phyloP scores from a whole-genome alignment of 78 protist genomes.

The Monosiga brevicollis region DNA sequence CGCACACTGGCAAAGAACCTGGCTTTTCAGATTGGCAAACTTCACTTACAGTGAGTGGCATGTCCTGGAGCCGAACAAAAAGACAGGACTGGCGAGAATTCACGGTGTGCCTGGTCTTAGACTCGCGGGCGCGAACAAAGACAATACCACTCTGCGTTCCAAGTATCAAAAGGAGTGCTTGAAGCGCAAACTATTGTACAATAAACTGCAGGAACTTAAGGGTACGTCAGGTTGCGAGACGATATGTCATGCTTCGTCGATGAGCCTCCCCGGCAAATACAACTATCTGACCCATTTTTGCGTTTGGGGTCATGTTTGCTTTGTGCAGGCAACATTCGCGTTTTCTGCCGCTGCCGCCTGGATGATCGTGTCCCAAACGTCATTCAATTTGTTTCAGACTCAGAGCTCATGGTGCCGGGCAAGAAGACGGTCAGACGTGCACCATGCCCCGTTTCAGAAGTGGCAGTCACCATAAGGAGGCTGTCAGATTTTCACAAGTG shows the following conservation, averaged over 20 bases:
- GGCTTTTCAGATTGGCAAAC: too few species aligned
- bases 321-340: conserved; percentile 50
- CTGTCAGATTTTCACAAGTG: background rate
- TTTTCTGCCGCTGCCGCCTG: conserved; percentile 56
- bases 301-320: background rate
- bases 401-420: background rate
- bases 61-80: too few species aligned
- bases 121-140: background rate
- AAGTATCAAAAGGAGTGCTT: background rate
- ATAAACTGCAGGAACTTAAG: conserved; percentile 37
- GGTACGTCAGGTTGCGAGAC: too few species aligned
- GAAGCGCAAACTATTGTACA: conserved; percentile 2
- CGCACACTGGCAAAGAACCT: too few species aligned
- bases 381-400: background rate
- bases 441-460: too few species aligned
- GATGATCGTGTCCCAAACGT: background rate
- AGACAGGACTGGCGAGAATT: too few species aligned
- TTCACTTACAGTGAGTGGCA: too few species aligned
- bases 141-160: background rate
- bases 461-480: too few species aligned
- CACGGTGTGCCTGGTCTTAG: too few species aligned
- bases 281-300: too few species aligned
- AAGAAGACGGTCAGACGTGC: background rate
- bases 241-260: too few species aligned
- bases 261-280: too few species aligned